Conservation (phyloP, 192 early-diverging fungal genomes). For the Umbelopsis isabellina region DNA sequence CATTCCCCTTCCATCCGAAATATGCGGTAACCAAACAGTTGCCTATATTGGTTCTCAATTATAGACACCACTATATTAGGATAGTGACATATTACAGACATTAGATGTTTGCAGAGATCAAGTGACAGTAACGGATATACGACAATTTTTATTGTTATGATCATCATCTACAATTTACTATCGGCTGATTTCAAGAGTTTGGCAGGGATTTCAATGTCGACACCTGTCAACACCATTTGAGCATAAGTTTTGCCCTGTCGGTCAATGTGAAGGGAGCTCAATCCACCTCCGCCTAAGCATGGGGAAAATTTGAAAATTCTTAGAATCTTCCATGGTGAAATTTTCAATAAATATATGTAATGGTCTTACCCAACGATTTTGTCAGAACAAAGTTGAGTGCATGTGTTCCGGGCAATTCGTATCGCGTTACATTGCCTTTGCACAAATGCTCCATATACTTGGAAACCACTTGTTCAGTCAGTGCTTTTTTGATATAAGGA, state of each 20-base stretch:
- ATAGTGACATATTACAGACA: too few relatives aligned
- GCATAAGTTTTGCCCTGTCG: constrained; percentile 71
- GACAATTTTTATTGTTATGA: too few relatives aligned
- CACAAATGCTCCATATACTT: constrained; percentile 63
- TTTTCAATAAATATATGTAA: background rate
- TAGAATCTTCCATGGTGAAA: background rate
- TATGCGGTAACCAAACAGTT: too few relatives aligned
- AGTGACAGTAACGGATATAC: too few relatives aligned
- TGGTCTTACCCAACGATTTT: constrained; percentile 51
- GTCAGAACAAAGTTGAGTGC: constrained; percentile 70
- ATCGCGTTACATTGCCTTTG: constrained; percentile 60
- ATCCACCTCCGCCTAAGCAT: constrained; percentile 58
- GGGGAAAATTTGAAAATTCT: background rate
- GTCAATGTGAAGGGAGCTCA: constrained; percentile 63
- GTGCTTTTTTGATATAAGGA: constrained; percentile 53
- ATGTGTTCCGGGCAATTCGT: constrained; percentile 58
- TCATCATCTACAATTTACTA: background rate
- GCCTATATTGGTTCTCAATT: too few relatives aligned
- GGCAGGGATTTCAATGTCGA: constrained; percentile 56
- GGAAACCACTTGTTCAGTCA: constrained; percentile 54
- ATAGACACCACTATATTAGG: too few relatives aligned
- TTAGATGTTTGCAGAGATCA: too few relatives aligned
- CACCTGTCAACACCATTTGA: constrained; percentile 56
- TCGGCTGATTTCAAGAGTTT: background rate
- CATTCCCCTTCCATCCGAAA: too few relatives aligned